Conservation (phyloP, 2,329 filamentous ascomycete species). For the Aspergillus hortae region DNA sequence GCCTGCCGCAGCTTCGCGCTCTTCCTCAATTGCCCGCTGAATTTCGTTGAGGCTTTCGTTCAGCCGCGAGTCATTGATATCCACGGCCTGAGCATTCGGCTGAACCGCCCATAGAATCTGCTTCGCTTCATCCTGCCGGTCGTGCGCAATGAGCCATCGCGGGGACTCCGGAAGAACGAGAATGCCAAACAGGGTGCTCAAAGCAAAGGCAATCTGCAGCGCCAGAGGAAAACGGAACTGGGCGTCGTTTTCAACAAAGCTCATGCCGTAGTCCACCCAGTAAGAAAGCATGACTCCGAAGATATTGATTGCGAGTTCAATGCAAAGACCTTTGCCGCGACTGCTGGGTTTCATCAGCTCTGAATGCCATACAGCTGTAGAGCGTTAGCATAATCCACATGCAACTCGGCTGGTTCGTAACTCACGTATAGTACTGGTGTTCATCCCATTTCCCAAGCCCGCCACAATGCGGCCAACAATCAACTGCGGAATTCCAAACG, state of each 20-base stretch:
- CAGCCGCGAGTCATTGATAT: neutral
- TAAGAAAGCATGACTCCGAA: constrained; percentile 28
- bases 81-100: neutral
- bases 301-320: constrained; percentile 45
- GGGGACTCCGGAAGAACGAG: constrained; percentile 35
- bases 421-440: constrained; percentile 31
- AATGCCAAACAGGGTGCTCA: constrained; percentile 39
- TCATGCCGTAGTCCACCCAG: constrained; percentile 24
- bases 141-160: constrained; percentile 23
- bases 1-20: neutral
- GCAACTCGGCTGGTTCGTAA: constrained; percentile 43
- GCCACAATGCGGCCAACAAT: constrained; percentile 45
- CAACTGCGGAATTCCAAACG: constrained; percentile 37
- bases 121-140: constrained; percentile 41
- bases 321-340: constrained; percentile 55
- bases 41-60: neutral
- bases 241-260: constrained; percentile 22
- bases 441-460: constrained; percentile 50
- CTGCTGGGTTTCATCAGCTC: constrained; percentile 40
- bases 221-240: constrained; percentile 48
- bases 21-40: neutral
- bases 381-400: constrained; percentile 31
- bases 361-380: neutral
- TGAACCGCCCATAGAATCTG: constrained; percentile 45
- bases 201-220: constrained; percentile 46